These are phyloP conservation scores for Gautieria morchelliformis DNA, from an alignment of 768 basidiomycete species.

Conservation along the genomic window DNA sequence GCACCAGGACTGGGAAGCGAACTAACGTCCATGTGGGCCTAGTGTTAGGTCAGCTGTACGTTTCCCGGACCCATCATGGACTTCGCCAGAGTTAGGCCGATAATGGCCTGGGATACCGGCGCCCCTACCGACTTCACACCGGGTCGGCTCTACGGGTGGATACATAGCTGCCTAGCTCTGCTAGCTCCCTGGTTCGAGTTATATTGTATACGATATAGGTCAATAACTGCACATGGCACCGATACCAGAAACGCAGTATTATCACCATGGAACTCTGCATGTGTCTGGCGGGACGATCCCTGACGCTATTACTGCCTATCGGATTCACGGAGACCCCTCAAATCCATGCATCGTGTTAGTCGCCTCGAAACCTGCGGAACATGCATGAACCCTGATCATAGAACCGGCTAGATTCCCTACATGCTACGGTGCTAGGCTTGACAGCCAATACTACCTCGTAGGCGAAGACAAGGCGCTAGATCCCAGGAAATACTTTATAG, in stretches of 20 bases:
- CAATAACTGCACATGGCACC: neutral
- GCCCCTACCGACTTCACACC: no score
- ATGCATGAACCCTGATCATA: neutral
- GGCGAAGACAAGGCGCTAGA: constrained; percentile 38
- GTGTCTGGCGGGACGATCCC: constrained; percentile 45
- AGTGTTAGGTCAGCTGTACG: no score
- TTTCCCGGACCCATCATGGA: no score
- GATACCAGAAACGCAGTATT: constrained; percentile 28
- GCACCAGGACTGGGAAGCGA: no score
- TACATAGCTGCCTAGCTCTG: no score
- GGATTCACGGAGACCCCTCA: constrained; percentile 39
- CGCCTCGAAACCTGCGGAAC: neutral
- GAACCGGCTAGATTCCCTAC: constrained; percentile 17
- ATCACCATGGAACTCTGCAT: constrained; percentile 45
- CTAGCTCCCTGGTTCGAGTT: no score
- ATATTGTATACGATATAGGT: no score
- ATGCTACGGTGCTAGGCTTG: constrained; percentile 44
- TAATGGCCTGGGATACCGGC: no score
- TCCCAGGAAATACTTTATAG: constrained; percentile 41
- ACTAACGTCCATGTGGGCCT: no score
- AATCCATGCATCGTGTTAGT: constrained; percentile 45
- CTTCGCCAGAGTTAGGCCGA: no score
- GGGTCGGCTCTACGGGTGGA: no score
- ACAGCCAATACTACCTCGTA: constrained; percentile 26
- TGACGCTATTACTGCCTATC: constrained; percentile 48